phyloP scores from a whole-genome alignment of 352 stramenopile species.

The Globisporangium megalacanthum region DNA sequence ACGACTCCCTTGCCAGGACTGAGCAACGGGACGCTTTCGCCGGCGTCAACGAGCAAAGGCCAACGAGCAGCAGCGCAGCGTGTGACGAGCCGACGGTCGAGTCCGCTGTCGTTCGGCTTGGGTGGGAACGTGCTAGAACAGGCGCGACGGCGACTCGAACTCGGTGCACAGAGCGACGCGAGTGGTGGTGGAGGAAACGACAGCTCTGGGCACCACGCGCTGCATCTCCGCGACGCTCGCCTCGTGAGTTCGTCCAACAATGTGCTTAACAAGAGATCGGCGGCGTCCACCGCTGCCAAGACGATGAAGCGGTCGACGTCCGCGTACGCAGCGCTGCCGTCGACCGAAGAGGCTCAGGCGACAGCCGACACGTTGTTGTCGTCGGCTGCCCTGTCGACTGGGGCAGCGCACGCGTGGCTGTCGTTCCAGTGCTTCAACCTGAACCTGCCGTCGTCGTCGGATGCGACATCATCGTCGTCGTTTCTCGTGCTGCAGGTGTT shows the following conservation, averaged over 20 bases:
- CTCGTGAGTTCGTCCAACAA: constrained; percentile 13
- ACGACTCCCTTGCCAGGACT: background rate
- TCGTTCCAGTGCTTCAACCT: constrained; percentile 84
- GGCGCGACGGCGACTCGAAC: constrained; percentile 17
- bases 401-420: constrained; percentile 47
- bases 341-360: background rate
- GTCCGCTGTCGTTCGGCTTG: constrained; percentile 55
- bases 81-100: constrained; percentile 31
- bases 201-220: background rate
- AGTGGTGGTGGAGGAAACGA: background rate
- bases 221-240: constrained; percentile 1
- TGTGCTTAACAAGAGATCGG: background rate
- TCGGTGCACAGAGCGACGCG: constrained; percentile 4
- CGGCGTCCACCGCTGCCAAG: background rate
- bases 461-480: constrained; percentile 24
- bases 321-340: constrained; percentile 5
- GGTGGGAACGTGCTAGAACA: constrained; percentile 46
- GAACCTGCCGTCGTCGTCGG: constrained; percentile 48
- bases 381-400: background rate
- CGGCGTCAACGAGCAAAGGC: constrained; percentile 2
- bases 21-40: background rate
- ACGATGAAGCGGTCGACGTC: constrained; percentile 13
- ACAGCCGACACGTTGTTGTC: background rate
- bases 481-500: constrained; percentile 71
- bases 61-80: constrained; percentile 15